phyloP scores from a whole-genome alignment of 805 yeast species.

The Ogataea parapolymorpha region DNA sequence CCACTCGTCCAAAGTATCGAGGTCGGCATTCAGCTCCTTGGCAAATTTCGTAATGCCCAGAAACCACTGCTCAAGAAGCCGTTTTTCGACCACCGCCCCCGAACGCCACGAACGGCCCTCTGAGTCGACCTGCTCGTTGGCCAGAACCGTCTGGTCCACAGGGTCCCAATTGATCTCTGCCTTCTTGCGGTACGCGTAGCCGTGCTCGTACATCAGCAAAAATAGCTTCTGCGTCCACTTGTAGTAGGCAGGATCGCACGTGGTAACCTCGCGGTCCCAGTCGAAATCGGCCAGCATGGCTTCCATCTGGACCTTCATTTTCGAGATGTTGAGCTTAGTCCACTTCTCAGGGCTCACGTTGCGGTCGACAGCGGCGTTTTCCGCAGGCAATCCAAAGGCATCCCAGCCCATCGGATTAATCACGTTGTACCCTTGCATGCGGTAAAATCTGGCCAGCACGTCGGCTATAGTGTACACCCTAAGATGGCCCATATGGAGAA shows the following conservation, averaged over 20 bases:
- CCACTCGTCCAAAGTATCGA: constrained; percentile 66
- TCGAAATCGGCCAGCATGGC: constrained; percentile 83
- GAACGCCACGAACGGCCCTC: constrained; percentile 95
- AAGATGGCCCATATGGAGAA: constrained; percentile 89
- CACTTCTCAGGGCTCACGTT: constrained; percentile 74
- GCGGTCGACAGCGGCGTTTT: constrained; percentile 93
- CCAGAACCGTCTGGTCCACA: constrained; percentile 87
- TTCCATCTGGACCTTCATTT: constrained; percentile 82
- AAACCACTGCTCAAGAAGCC: constrained; percentile 86
- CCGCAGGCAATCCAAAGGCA: constrained; percentile 97
- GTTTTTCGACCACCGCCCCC: constrained; percentile 90
- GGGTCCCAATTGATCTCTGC: constrained; percentile 99
- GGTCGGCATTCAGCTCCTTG: constrained; percentile 58
- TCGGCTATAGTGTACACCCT: constrained; percentile 92
- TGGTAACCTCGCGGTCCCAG: constrained; percentile 87
- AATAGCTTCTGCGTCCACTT: constrained; percentile 91
- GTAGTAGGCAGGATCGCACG: constrained; percentile 85
- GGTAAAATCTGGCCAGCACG: constrained; percentile 70
- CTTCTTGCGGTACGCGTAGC: constrained; percentile 78
- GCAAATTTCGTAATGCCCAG: constrained; percentile 86
- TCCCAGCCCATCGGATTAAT: constrained; percentile 99
- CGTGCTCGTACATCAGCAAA: constrained; percentile 64
- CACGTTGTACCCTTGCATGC: constrained; percentile 73
- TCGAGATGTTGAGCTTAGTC: constrained; percentile 77
- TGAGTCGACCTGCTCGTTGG: constrained; percentile 93